A percentile compares a stretch with the other conserved stretches of the same genome.
Evolutionary conservation across 331 rosid species (phyloP).

Genomic region (Quercus tomentella): DNA sequence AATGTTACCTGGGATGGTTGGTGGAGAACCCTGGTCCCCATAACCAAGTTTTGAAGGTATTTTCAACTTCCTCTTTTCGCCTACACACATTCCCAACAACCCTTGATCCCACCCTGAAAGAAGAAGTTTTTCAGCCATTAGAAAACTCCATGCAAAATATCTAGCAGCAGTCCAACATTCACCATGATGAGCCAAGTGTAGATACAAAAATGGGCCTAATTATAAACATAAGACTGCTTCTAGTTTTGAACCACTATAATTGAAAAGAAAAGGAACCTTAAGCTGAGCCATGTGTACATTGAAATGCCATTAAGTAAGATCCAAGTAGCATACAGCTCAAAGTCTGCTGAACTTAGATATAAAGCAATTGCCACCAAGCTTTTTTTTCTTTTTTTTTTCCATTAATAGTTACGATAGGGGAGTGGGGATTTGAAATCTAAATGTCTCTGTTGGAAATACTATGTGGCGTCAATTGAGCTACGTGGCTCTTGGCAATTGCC

Average conservation of each 20-base stretch:
- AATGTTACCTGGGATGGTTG: constrained; percentile 79
- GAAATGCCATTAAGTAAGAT: not conserved
- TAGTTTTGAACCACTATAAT: not conserved
- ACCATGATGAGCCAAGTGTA: not conserved
- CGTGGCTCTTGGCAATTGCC: not conserved
- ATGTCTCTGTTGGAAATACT: no score
- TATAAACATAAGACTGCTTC: not conserved
- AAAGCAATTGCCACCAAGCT: not conserved
- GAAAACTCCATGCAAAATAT: not conserved
- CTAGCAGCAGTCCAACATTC: not conserved
- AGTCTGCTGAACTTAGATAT: not conserved
- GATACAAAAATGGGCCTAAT: not conserved
- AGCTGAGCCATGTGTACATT: not conserved
- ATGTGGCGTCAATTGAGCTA: no score
- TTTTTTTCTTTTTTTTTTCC: no score
- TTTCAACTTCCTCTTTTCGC: constrained; percentile 95
- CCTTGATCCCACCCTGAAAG: constrained; percentile 98
- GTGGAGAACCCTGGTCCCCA: constrained; percentile 90
- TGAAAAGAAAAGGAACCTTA: not conserved
- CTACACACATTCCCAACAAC: constrained; percentile 81
- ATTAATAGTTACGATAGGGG: no score
- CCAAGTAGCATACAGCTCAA: not conserved
- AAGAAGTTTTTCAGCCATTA: constrained; percentile 9
- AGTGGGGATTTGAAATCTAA: no score
- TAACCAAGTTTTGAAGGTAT: constrained; percentile 93